phyloP scores from a whole-genome alignment of 805 yeast genomes.

The Wickerhamiella hasegawae region DNA sequence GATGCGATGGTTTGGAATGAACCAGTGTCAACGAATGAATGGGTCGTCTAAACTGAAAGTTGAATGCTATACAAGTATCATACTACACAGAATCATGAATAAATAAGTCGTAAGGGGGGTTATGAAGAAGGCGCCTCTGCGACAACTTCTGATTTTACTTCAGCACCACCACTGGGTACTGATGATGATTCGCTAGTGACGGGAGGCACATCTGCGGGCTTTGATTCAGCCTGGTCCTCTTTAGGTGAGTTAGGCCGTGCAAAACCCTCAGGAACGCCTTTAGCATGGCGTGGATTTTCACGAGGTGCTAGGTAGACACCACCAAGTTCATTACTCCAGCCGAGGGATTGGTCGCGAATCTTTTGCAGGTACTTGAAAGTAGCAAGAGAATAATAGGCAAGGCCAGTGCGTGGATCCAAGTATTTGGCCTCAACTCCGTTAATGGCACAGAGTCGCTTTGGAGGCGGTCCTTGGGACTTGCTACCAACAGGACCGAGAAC shows the following conservation, averaged over 20 bases:
- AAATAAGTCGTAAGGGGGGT: too few relatives aligned
- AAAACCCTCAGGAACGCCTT: slow-evolving; percentile 82
- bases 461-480: slow-evolving; percentile 20
- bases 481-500: slow-evolving; percentile 35
- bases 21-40: too few relatives aligned
- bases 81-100: too few relatives aligned
- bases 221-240: too few relatives aligned
- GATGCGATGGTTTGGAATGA: too few relatives aligned
- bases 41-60: too few relatives aligned
- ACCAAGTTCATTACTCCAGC: slow-evolving; percentile 35
- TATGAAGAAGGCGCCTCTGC: too few relatives aligned
- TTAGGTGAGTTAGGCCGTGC: neutral
- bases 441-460: slow-evolving; percentile 48
- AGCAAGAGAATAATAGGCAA: slow-evolving; percentile 73
- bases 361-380: slow-evolving; percentile 50
- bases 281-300: slow-evolving; percentile 39
- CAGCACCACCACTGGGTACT: too few relatives aligned
- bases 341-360: slow-evolving; percentile 32
- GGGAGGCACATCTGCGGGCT: too few relatives aligned
- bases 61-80: too few relatives aligned
- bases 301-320: slow-evolving; percentile 30
- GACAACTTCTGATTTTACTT: too few relatives aligned
- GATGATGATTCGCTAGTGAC: too few relatives aligned
- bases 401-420: slow-evolving; percentile 75
- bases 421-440: slow-evolving; percentile 69